Conservation (phyloP, 225 moss, liverwort and hornwort genomes). For the Anthoceros angustus region DNA sequence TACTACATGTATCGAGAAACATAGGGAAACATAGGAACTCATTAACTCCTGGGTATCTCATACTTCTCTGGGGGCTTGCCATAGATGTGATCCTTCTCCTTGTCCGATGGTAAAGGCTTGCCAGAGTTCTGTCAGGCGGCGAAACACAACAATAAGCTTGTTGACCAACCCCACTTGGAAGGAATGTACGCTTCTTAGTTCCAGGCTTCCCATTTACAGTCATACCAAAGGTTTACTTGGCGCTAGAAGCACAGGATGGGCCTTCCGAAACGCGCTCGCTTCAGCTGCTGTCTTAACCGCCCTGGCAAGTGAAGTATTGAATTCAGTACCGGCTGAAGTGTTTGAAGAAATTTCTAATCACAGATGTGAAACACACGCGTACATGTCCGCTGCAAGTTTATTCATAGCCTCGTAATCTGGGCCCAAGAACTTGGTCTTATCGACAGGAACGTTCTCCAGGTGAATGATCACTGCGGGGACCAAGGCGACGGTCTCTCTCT, state of each 20-base stretch:
- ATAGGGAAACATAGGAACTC: not conserved
- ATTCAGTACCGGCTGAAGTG: too few relatives aligned
- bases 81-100: not conserved
- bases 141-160: not conserved
- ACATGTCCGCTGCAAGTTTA: not conserved
- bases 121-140: not conserved
- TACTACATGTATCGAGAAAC: not conserved
- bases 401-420: not conserved
- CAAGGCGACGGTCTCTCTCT: not conserved
- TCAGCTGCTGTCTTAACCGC: not conserved
- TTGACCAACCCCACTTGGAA: too few relatives aligned
- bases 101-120: not conserved
- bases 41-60: not conserved
- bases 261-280: not conserved
- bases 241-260: not conserved
- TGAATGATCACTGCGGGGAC: constrained; percentile 1
- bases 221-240: constrained; percentile 4
- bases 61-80: not conserved
- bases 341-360: too few relatives aligned
- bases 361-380: not conserved
- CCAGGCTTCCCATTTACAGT: not conserved
- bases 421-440: not conserved
- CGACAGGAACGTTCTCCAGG: not conserved
- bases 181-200: not conserved
- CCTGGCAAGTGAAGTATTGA: not conserved